Conservation (phyloP, 1,284 basidiomycete genomes). For the Entoloma clypeatum region DNA sequence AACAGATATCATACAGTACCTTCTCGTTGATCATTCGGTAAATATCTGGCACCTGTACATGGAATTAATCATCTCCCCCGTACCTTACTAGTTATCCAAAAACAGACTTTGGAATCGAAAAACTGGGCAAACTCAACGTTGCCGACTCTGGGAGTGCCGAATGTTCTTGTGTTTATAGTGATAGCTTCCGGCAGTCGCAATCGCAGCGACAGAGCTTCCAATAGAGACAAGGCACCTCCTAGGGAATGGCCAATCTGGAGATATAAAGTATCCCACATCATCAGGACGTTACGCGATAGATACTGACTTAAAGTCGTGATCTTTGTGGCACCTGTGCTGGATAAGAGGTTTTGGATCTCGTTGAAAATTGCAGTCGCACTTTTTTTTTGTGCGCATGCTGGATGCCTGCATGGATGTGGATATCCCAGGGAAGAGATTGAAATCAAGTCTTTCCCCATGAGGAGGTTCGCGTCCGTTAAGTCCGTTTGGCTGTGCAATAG, state of each 20-base stretch:
- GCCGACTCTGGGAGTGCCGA: conserved; percentile 41
- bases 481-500: conserved; percentile 7
- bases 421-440: too few species aligned
- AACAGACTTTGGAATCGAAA: conserved; percentile 32
- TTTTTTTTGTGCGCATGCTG: too few species aligned
- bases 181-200: conserved; percentile 36
- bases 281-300: not conserved
- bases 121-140: conserved; percentile 28
- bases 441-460: too few species aligned
- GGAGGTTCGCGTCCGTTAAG: too few species aligned
- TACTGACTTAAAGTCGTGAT: conserved; percentile 26
- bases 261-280: not conserved
- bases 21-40: conserved; percentile 36
- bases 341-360: too few species aligned
- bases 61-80: not conserved
- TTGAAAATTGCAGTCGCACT: too few species aligned
- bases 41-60: conserved; percentile 30
- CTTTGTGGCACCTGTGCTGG: conserved; percentile 20
- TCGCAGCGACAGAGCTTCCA: conserved; percentile 38
- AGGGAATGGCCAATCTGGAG: conserved; percentile 42
- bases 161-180: conserved; percentile 36
- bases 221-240: conserved; percentile 43
- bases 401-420: too few species aligned
- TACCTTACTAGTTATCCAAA: not conserved
- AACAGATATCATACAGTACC: conserved; percentile 6